Evolutionary conservation across 2,329 filamentous ascomycete species (phyloP).

Genomic region (Phyllosticta capitalensis): DNA sequence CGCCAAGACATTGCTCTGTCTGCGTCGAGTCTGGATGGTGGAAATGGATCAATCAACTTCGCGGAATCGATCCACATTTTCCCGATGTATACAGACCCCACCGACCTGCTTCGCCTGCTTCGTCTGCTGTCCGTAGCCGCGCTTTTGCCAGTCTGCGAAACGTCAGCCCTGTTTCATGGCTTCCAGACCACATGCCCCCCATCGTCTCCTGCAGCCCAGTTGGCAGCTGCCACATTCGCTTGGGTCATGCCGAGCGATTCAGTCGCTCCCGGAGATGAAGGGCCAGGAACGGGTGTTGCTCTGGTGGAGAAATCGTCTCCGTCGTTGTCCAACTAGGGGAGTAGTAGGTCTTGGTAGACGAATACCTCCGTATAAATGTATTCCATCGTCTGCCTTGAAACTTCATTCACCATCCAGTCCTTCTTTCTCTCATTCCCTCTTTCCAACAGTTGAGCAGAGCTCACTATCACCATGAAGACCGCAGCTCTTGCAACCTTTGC

Average conservation of each 20-base stretch:
- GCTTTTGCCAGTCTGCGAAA: background rate
- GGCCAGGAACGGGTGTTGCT: background rate
- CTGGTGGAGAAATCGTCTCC: background rate
- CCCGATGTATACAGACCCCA: background rate
- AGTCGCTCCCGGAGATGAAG: background rate
- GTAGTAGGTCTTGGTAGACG: no score
- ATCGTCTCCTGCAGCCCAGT: background rate
- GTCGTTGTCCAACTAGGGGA: background rate
- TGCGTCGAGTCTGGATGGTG: background rate
- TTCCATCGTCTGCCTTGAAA: background rate
- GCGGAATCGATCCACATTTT: background rate
- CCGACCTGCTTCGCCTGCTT: background rate
- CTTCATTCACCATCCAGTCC: constrained; percentile 1
- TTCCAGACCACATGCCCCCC: background rate
- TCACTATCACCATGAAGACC: constrained; percentile 21
- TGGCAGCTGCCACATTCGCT: background rate
- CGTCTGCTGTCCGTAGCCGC: background rate
- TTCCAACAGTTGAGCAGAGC: constrained; percentile 12
- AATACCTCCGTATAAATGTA: background rate
- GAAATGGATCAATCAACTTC: background rate
- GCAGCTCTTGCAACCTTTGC: constrained; percentile 21
- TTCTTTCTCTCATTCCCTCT: constrained; percentile 12
- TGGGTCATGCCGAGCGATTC: background rate
- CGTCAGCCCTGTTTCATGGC: background rate
- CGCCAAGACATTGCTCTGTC: background rate